Conservation (phyloP, 306 rosid genomes). For the Prunus mira region DNA sequence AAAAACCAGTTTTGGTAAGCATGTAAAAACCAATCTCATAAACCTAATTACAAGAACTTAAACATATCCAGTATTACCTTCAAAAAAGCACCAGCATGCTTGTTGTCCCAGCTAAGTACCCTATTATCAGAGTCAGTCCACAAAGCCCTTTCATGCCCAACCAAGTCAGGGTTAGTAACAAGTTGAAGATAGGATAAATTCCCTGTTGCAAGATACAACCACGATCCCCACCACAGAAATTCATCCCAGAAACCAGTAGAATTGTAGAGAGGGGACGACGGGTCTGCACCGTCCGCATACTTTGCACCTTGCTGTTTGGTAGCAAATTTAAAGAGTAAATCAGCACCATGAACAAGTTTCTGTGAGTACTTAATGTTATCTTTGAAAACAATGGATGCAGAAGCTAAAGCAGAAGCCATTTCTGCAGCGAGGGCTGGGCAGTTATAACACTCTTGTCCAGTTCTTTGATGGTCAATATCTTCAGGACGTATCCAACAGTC, state of each 20-base stretch:
- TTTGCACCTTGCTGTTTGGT: conserved; percentile 5
- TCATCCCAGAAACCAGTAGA: conserved; percentile 63
- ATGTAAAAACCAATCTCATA: conserved; percentile 3
- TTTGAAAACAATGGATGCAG: conserved; percentile 67
- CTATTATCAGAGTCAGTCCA: conserved; percentile 56
- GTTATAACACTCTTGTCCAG: conserved; percentile 37
- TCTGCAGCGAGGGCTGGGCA: conserved; percentile 68
- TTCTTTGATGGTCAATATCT: conserved; percentile 53
- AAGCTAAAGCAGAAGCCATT: conserved; percentile 66
- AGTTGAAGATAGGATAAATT: conserved; percentile 53
- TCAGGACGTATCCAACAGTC: conserved; percentile 70
- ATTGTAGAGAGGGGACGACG: conserved; percentile 44
- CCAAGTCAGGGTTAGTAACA: conserved; percentile 42
- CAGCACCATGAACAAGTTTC: conserved; percentile 66
- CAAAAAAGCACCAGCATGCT: conserved; percentile 85
- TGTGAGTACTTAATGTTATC: conserved; percentile 50
- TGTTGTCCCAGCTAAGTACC: conserved; percentile 68
- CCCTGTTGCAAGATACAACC: conserved; percentile 71
- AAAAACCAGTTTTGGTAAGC: not conserved
- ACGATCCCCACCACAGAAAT: conserved; percentile 63
- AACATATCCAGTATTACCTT: conserved; percentile 39
- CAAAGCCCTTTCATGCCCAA: conserved; percentile 30
- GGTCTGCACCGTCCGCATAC: conserved; percentile 28
- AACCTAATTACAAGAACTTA: not conserved
- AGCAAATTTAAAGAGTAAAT: conserved; percentile 44